Evolutionary conservation across 139 green algal species (phyloP).

Genomic region (Mesostigma viride): DNA sequence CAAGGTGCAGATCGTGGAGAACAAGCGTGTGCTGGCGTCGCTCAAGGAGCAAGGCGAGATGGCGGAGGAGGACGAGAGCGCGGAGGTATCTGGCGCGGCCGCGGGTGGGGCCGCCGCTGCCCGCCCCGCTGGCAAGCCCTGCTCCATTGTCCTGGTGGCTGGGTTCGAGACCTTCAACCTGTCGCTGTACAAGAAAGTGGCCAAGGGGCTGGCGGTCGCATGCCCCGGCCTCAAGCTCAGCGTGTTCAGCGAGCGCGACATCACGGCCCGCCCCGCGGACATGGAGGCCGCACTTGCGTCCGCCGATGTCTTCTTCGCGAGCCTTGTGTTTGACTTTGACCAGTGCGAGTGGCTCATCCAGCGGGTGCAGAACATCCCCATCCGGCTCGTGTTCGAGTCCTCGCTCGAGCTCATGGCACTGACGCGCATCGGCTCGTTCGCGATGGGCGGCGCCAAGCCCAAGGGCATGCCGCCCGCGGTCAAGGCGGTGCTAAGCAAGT

Average conservation of each 20-base stretch:
- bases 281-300: constrained; percentile 61
- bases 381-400: constrained; percentile 88
- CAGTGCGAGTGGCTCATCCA: constrained; percentile 74
- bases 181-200: constrained; percentile 66
- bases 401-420: constrained; percentile 87
- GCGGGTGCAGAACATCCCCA: constrained; percentile 50
- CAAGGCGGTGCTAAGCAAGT: constrained; percentile 67
- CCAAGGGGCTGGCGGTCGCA: constrained; percentile 26
- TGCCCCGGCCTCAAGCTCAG: no score
- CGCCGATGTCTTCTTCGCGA: constrained; percentile 86
- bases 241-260: constrained; percentile 12
- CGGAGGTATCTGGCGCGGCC: not conserved
- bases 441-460: constrained; percentile 57
- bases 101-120: not conserved
- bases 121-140: not conserved
- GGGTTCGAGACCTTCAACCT: constrained; percentile 97
- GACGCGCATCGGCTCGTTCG: constrained; percentile 64
- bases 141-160: constrained; percentile 80
- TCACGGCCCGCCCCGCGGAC: no score
- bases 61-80: not conserved
- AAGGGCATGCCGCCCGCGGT: constrained; percentile 79
- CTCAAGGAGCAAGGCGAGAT: not conserved
- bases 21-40: not conserved
- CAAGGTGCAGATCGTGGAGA: not conserved
- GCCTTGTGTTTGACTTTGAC: constrained; percentile 94